Percentiles rank a stretch among this genome's conserved stretches.
Conservation (phyloP, 1,284 basidiomycete species). For the Sporisorium sorghi region DNA sequence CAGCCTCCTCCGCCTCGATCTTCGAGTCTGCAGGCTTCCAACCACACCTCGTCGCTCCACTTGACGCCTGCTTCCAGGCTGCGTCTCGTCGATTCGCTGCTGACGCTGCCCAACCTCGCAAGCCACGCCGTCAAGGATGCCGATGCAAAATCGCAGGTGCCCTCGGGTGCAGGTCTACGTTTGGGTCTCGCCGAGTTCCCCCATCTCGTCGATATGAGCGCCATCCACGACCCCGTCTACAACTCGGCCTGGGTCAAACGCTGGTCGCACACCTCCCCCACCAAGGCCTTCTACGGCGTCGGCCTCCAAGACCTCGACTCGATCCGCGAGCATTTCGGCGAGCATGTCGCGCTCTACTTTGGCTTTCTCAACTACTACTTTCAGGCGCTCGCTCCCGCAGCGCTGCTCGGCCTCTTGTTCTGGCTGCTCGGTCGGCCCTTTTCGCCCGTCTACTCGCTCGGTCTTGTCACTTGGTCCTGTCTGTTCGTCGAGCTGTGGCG, state of each 20-base stretch:
- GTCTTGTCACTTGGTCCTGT: slow-evolving; percentile 61
- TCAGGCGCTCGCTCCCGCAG: slow-evolving; percentile 55
- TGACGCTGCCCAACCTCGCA: slow-evolving; percentile 44
- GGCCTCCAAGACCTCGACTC: slow-evolving; percentile 59
- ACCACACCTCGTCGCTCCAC: slow-evolving; percentile 7
- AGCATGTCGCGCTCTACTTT: slow-evolving; percentile 68
- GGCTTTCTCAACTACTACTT: slow-evolving; percentile 67
- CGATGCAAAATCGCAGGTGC: slow-evolving; percentile 12
- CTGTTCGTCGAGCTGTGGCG: slow-evolving; percentile 65
- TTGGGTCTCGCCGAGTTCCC: slow-evolving; percentile 54
- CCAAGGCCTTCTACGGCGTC: slow-evolving; percentile 50
- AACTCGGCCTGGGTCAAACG: slow-evolving; percentile 62
- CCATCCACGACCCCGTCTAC: slow-evolving; percentile 64
- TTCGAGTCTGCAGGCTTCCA: slow-evolving; percentile 20
- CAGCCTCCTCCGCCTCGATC: slow-evolving; percentile 41
- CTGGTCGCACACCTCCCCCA: slow-evolving; percentile 53
- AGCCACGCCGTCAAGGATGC: slow-evolving; percentile 30
- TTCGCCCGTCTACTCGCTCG: slow-evolving; percentile 57
- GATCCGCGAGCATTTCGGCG: slow-evolving; percentile 66
- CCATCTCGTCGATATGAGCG: slow-evolving; percentile 62
- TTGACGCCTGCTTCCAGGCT: slow-evolving; percentile 56
- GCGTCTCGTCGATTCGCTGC: slow-evolving; percentile 55
- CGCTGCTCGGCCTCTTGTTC: slow-evolving; percentile 54
- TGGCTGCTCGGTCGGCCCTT: slow-evolving; percentile 56
- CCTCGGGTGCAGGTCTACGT: slow-evolving; percentile 56